Base-by-base conservation (phyloP, 306 rosid species). In the Dryas octopetala region DNA sequence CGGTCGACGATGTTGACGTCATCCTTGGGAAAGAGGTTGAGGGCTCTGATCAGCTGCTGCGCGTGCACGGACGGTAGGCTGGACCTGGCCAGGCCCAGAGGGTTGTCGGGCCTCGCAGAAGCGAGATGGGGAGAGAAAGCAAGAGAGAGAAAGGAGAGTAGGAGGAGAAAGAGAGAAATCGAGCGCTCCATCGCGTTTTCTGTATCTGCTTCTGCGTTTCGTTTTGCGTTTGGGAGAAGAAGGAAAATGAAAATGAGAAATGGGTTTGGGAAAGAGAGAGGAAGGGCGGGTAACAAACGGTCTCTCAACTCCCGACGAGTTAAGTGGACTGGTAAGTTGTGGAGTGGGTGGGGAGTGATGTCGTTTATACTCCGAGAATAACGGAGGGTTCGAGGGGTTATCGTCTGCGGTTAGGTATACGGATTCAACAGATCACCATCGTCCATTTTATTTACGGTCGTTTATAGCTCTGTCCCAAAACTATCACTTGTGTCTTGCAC, bases 21-120 rank as follows among this genome's bases (percentile, higher is more conserved):
- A 5, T 71, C 51, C 2, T 74, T 60, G 28, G 98, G 98, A 72
- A 91, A 93, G 64, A 93, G 85, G 66, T 93, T 93, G 55, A 93
- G 87, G 59, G 78, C 89, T 7, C 84, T 72, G 78, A 93, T 89
- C 5, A 93, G 84, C 76, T 85, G 75, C 79, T 84, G 66, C 5
- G 88, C 91, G 66, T 87, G 85, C 2, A 76, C 67, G 41, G 91
- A 64, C 0, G 88, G 87, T 70, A 81, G 82, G 64, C 81, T 75
- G 68, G 88, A 85, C 28, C 81, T 69, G 28, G 66, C 44, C 19
- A 78, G 62, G 4, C 61, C 68, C 14, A 70, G 61, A 53, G 78
- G 78, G 1, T 70, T 88, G 15, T 41, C 0, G 59, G 68, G 71
- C 41, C 63, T 71, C 59, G 79, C 79, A 60, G 86, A 68, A 52